Evolutionary conservation across 2,329 filamentous ascomycete genomes (phyloP), one percentile per base, ranked within the genome.

Genomic region (Stagonosporopsis cucurbitacearum): DNA sequence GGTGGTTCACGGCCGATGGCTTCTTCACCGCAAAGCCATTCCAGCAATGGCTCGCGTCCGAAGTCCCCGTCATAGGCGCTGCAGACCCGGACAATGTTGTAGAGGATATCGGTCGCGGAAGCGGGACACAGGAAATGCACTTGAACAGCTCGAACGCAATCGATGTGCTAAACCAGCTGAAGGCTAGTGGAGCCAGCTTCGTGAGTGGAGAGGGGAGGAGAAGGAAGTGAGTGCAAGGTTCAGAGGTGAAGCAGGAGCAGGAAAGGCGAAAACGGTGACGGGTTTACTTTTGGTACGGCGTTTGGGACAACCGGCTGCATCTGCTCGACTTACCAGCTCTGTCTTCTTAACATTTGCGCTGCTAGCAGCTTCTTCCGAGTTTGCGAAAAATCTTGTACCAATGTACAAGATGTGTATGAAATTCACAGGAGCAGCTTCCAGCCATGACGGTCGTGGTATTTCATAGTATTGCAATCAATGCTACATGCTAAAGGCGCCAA

Each of bases 11-110:
- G 2, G 67, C 77, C 66, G 89, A 96, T 74, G 91, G 91, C 45
- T 84, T 82, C 73, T 92, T 95, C 72, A 84, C 92, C 41, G 84
- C 86, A 8, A 80, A 85, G 63, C 90, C 91, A 6, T 93, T 95
- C 77, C 91, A 95, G 81, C 84, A 87, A 71, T 86, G 91, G 78
- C 80, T 95, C 43, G 90, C 89, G 11, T 83, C 82, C n/a, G 82
- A 83, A 36, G 81, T 94, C 3, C 84, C 87, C 1, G 71, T 84
- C 28, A 82, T 94, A 58, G 90, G 87, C 46, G 81, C 81, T 64
- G 82, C 82, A 28, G 90, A 94, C 67, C 83, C 87, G 23, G 77
- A 77, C 54, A 81, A 80, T 41, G 79, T 80, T 3, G 70, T 77
- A 5, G 77, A 78, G 55, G 78, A 79, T 51, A 77, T 77, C 66